Evolutionary conservation across 2,329 filamentous ascomycete species (phyloP).

Genomic region (Xylariaceae sp.): DNA sequence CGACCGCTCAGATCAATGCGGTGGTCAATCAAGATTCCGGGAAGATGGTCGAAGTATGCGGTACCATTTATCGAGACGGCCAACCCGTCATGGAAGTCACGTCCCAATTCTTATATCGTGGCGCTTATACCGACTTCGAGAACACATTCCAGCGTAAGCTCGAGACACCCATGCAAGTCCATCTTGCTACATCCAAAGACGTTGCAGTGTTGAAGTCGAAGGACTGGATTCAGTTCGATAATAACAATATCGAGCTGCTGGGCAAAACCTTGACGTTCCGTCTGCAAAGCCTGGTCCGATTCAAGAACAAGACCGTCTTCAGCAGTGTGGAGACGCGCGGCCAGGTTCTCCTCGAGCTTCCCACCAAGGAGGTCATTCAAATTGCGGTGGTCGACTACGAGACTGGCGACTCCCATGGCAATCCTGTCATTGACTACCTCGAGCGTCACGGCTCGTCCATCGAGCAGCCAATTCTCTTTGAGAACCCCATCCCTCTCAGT

Average conservation of each 20-base stretch:
- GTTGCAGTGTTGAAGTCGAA: conserved; percentile 92
- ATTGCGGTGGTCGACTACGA: conserved; percentile 97
- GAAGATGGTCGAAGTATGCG: conserved; percentile 99
- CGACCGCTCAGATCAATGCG: conserved; percentile 92
- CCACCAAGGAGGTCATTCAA: conserved; percentile 95
- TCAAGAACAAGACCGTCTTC: conserved; percentile 92
- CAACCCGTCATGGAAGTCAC: conserved; percentile 96
- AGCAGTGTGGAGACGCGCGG: conserved; percentile 88
- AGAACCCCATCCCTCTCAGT: conserved; percentile 93
- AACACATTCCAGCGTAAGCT: conserved; percentile 98
- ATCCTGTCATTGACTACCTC: conserved; percentile 95
- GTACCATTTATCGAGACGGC: conserved; percentile 82
- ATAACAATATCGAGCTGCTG: conserved; percentile 75
- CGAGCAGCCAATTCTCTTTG: conserved; percentile 94
- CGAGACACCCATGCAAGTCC: conserved; percentile 91
- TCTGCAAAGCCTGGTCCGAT: conserved; percentile 83
- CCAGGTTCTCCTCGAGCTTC: conserved; percentile 88
- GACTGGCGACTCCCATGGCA: conserved; percentile 85
- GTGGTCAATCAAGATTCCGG: conserved; percentile 97
- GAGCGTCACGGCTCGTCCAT: conserved; percentile 86
- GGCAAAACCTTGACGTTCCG: conserved; percentile 95
- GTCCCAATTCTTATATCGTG: conserved; percentile 95
- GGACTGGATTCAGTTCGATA: conserved; percentile 91
- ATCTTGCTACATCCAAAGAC: conserved; percentile 82
- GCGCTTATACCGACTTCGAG: conserved; percentile 86